Evolutionary conservation across 1,139 yeast species (phyloP), one percentile per base, ranked within the genome.

Genomic region (Candida neerlandica): DNA sequence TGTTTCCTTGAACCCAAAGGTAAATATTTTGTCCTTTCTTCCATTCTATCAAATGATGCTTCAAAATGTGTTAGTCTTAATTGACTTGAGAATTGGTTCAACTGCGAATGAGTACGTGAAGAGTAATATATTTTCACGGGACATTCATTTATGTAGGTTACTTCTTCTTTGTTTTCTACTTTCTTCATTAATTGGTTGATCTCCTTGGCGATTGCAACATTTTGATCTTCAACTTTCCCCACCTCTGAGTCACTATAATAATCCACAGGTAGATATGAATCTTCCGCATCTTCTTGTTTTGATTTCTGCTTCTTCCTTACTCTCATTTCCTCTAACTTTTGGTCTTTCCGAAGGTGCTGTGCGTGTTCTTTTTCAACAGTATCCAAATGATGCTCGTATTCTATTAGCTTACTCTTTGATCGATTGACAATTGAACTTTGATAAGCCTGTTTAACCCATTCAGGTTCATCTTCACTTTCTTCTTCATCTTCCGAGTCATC

Each of bases 81-180:
- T 58, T 94, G 97, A 19, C 82, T 80, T 0, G 92, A 82, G 62
- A 92, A 89, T 60, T 92, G 99, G 44, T 77, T 77, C 48, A 92
- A 70, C 62, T 92, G 99, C 0, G 97, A 89, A 61, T 92, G 98
- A 0, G 99, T 92, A 64, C 99, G 73, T 1, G 97, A 90, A 0
- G 96, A 78, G 61, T 85, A 91, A 56, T 70, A 81, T 0, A 74
- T 68, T 57, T 83, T 83, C 0, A 75, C 60, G 1, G 81, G 78
- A 43, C 80, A 78, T 23, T 69, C 66, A 37, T 67, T 65, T 1
- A 62, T 52, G 26, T 51, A 47, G 4, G 57, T 60, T 5, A 45
- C 50, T 2, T 54, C 47, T 5, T 57, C 57, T 15, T 29, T 50
- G 51, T 67, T 63, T 21, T 75, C 73, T 1, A 75, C 66, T 52